Conservation (phyloP, 176 grass and related monocot species). For the Oryza punctata region DNA sequence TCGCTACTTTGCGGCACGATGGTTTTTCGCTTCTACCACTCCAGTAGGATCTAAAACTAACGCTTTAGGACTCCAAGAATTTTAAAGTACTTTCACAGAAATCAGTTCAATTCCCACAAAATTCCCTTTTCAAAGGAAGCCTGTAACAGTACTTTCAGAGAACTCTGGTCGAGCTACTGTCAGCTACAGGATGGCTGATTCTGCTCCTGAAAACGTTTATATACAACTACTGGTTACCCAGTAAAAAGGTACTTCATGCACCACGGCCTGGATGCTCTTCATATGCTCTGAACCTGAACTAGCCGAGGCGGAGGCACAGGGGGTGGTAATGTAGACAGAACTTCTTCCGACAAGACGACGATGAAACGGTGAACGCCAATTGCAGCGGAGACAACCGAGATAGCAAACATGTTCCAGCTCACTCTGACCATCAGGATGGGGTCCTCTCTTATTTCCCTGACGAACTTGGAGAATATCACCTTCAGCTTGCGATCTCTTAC, state of each 20-base stretch:
- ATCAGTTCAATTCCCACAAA: neutral
- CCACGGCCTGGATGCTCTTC: neutral
- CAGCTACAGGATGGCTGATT: neutral
- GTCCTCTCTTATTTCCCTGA: slow-evolving; percentile 52
- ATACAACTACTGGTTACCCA: neutral
- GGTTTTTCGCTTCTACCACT: too few relatives aligned
- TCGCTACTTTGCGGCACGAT: too few relatives aligned
- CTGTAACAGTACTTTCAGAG: neutral
- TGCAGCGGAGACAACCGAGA: slow-evolving; percentile 28
- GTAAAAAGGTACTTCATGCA: neutral
- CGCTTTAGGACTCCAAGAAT: too few relatives aligned
- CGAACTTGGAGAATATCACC: slow-evolving; percentile 63
- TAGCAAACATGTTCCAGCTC: slow-evolving; percentile 42
- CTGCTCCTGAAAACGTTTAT: slow-evolving; percentile 20
- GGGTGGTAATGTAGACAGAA: slow-evolving; percentile 12
- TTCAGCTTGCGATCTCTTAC: slow-evolving; percentile 58
- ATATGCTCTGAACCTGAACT: slow-evolving; percentile 36
- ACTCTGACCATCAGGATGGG: slow-evolving; percentile 45
- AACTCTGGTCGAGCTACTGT: neutral
- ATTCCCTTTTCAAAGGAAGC: neutral
- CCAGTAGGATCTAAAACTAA: too few relatives aligned
- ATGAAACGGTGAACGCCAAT: slow-evolving; percentile 53
- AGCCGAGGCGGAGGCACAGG: neutral
- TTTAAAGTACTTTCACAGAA: neutral
- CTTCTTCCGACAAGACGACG: slow-evolving; percentile 42